A percentile compares a stretch with the other conserved stretches of the same genome.
Conservation (phyloP, 208 protist species). For the Herpetomonas samuelpessoai region DNA sequence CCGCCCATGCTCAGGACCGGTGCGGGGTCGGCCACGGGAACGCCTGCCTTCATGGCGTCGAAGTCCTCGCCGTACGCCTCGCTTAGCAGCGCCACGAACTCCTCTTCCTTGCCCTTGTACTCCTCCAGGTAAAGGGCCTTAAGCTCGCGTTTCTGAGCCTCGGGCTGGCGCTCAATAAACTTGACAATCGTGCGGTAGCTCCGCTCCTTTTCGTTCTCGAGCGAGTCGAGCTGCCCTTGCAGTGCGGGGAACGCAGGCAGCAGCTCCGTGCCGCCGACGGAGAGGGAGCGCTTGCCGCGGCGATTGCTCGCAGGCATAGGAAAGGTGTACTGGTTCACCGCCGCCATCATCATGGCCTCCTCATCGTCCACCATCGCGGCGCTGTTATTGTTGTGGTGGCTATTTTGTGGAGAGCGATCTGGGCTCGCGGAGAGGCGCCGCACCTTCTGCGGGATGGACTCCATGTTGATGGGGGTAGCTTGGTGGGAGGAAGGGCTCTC, state of each 20-base stretch:
- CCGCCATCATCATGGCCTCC: background rate
- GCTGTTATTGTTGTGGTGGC: no score
- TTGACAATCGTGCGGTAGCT: conserved; percentile 52
- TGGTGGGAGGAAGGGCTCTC: no score
- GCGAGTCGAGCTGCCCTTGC: conserved; percentile 39
- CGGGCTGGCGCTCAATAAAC: conserved; percentile 67
- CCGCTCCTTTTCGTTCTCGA: conserved; percentile 33
- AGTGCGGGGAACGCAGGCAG: conserved; percentile 56
- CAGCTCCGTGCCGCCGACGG: conserved; percentile 73
- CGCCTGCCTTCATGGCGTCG: conserved; percentile 30
- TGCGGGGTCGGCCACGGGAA: background rate
- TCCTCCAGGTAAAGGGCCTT: conserved; percentile 41
- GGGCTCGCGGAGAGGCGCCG: conserved; percentile 17
- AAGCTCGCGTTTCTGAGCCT: conserved; percentile 32
- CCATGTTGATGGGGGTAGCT: background rate
- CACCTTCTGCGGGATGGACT: conserved; percentile 11
- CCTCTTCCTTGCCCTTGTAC: conserved; percentile 60
- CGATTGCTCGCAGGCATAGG: background rate
- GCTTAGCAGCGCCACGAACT: conserved; percentile 57
- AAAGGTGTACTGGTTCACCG: background rate
- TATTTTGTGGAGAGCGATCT: conserved; percentile 3
- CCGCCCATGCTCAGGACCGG: conserved; percentile 11
- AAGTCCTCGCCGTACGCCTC: conserved; percentile 63
- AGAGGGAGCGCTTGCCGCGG: background rate
- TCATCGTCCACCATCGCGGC: no score